phyloP scores from a whole-genome alignment of 2,329 filamentous ascomycete species.

The Pyricularia pennisetigena region DNA sequence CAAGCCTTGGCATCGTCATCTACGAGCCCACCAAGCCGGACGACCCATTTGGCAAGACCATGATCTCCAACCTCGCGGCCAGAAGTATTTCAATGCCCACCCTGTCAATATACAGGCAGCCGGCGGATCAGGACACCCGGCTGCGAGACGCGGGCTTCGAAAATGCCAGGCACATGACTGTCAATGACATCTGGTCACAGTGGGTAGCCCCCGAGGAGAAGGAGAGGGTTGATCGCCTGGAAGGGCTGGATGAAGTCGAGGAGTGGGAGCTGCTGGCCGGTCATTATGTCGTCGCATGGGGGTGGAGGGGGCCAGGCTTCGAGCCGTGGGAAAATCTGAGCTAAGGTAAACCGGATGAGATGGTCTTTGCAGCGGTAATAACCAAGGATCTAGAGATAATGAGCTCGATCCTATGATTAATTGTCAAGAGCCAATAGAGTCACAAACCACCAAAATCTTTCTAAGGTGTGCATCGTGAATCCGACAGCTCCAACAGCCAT shows the following conservation, averaged over 20 bases:
- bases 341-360: constrained; percentile 1
- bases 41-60: constrained; percentile 82
- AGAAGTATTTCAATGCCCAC: constrained; percentile 81
- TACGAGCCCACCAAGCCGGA: constrained; percentile 84
- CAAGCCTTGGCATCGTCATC: constrained; percentile 50
- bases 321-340: constrained; percentile 17
- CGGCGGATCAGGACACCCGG: constrained; percentile 58
- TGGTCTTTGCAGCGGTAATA: background rate
- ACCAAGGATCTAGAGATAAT: background rate
- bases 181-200: constrained; percentile 57
- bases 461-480: background rate
- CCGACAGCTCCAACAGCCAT: background rate
- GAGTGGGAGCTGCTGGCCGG: constrained; percentile 81
- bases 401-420: background rate
- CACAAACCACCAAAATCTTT: too few species aligned
- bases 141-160: constrained; percentile 58
- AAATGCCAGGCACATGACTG: constrained; percentile 28
- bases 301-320: constrained; percentile 51
- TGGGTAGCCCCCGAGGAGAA: constrained; percentile 69
- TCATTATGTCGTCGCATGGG: constrained; percentile 90
- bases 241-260: constrained; percentile 91
- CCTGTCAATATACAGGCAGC: constrained; percentile 58
- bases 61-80: constrained; percentile 80
- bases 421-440: background rate
- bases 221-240: constrained; percentile 65